Percentiles rank a stretch among this genome's conserved stretches.
phyloP scores from a whole-genome alignment of 164 flowering plant genomes.

The Warburgia ugandensis region DNA sequence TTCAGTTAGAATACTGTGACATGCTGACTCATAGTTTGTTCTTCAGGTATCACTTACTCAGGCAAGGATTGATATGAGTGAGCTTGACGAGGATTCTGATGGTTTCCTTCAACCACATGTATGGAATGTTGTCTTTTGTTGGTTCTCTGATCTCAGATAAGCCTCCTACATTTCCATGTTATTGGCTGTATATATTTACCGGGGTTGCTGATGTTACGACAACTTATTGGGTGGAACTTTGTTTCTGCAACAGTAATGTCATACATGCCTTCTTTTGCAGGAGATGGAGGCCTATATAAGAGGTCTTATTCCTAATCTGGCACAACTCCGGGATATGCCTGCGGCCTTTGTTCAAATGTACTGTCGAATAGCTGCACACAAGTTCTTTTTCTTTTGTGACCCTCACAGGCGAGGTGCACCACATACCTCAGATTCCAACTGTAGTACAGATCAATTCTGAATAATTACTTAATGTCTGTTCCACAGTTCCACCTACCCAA shows the following conservation, averaged over 20 bases:
- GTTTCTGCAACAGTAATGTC: no score
- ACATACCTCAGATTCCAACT: no score
- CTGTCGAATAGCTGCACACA: constrained; percentile 93
- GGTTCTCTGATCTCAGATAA: neutral
- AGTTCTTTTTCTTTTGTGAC: constrained; percentile 98
- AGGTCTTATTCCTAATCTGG: constrained; percentile 95
- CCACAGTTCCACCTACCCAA: no score
- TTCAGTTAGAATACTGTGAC: no score
- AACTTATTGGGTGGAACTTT: no score
- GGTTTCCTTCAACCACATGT: constrained; percentile 95
- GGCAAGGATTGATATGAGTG: constrained; percentile 99
- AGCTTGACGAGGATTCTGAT: constrained; percentile 98
- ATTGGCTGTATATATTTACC: no score
- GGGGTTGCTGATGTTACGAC: no score
- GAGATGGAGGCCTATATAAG: constrained; percentile 96
- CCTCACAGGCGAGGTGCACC: constrained; percentile 88
- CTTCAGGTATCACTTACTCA: constrained; percentile 96
- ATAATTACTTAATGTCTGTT: no score
- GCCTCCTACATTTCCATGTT: no score
- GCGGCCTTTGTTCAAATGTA: constrained; percentile 78
- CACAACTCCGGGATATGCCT: constrained; percentile 95
- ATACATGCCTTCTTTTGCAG: constrained; percentile 29
- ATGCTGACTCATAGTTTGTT: constrained; percentile 5
- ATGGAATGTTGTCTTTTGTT: constrained; percentile 27
- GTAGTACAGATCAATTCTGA: no score